Base-by-base conservation (phyloP, 1,284 basidiomycete genomes). In the Moesziomyces sp. region DNA sequence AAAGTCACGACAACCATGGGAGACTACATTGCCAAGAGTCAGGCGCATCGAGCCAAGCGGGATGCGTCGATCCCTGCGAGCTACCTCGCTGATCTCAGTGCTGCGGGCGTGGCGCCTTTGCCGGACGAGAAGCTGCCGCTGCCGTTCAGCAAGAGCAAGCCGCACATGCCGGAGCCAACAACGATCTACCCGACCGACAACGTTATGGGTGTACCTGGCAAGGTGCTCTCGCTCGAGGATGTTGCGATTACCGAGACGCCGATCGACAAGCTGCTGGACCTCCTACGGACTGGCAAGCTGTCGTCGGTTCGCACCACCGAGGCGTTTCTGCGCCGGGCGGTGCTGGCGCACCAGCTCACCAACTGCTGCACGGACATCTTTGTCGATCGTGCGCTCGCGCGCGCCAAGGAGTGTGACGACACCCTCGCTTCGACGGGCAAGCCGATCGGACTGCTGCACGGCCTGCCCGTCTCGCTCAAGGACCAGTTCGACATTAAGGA, bases 401-500 rank as follows among this genome's bases (percentile, higher is more conserved):
- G 87, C 55, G 92, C 91, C 0, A 85, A 85, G 49, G 86, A 87
- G 35, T 87, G 93, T 3, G 92, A 93, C 77, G 85, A 86, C 5
- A 88, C 91, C 66, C 92, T 91, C 76, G 86, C 87, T 3, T 74
- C 80, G 16, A 91, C 90, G 0, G 88, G 88, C 43, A 86, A 85
- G 63, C 78, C 92, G 28, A 87, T 87, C 23, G 93, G 93, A 0
- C 89, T 89, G 14, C 57, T 83, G 2, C 77, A 83, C 46, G 79
- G 80, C 19, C 89, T 95, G 23, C 93, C 93, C 8, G 88, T 93
- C 55, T 89, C 89, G 82, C 85, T 91, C 80, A 91, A 95, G 82
- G 68, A 71, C 23, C 58, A 61, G n/a, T 86, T 85, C 76, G 88
- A 92, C 74, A 87, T 93, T 60, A 81, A 84, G 46, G 91, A 90